These are phyloP conservation scores for Platismatia glauca DNA, from an alignment of 495 filamentous ascomycete species.

Conservation along the genomic window DNA sequence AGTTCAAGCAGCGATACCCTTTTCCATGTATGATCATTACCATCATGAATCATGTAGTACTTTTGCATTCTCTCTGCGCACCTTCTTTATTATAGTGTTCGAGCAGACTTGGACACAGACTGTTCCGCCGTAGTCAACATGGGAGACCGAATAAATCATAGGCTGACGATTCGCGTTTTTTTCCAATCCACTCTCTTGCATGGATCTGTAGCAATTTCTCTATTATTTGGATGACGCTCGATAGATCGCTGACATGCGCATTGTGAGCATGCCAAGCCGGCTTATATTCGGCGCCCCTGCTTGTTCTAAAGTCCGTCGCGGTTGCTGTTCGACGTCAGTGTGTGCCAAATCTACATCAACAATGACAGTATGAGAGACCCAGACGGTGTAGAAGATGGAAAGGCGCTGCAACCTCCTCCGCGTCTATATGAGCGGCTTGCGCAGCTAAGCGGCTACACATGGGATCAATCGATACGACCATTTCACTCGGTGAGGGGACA, in stretches of 20 bases:
- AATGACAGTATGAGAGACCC: constrained; percentile 13
- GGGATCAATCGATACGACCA: constrained; percentile 61
- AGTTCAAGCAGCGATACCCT: neutral
- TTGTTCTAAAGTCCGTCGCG: constrained; percentile 3
- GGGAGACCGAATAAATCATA: too few relatives aligned
- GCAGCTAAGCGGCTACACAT: constrained; percentile 64
- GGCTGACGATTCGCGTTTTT: too few relatives aligned
- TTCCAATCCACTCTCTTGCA: too few relatives aligned
- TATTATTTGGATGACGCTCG: too few relatives aligned
- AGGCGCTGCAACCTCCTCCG: constrained; percentile 40
- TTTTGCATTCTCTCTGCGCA: neutral
- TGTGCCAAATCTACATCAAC: neutral
- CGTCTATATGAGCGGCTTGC: constrained; percentile 64
- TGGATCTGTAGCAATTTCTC: neutral
- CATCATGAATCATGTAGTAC: neutral
- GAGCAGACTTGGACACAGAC: neutral
- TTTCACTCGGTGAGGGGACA: constrained; percentile 50
- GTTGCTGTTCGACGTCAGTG: neutral
- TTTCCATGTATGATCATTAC: neutral
- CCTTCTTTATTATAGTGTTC: neutral
- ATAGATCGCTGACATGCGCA: too few relatives aligned
- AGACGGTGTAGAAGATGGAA: constrained; percentile 5
- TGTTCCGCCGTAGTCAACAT: neutral
- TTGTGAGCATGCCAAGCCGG: too few relatives aligned
- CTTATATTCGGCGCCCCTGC: neutral